Evolutionary conservation across 108 stramenopile genomes (phyloP), one percentile per base, ranked within the genome.

Genomic region (Skeletonema potamos): DNA sequence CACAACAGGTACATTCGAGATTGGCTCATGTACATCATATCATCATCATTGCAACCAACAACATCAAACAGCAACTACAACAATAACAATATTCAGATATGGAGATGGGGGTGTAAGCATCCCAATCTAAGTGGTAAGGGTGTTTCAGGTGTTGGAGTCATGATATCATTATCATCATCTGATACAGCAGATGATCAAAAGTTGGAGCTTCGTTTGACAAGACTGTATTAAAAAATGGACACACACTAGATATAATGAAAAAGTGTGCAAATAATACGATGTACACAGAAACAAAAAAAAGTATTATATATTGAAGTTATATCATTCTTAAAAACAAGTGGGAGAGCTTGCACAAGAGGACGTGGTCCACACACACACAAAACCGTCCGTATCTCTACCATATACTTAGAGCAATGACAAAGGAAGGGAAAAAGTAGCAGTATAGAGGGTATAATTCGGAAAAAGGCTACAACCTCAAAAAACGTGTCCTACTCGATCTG

Each of bases 21-120:
- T 33, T 68, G 67, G 67, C 37, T 68, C 20, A 30, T 37, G 33
- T 58, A 20, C 11, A 51, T 58, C 15, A 13, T 68, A 33, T 68
- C 67, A 6, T 37, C 22, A 9, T 2, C 9, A 6, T 20, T 20
- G 20, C 44, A 46, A 6, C 18, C 13, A 46, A 18, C 18, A 20
- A 18, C 44, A 44, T 12, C 17, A 3, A 46, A 20, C 4, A 46
- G 6, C 6, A 17, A 15, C 18, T 17, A 24, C 13, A 37, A 55
- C 36, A 27, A 34, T 58, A 33, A 22, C 30, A 26, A 22, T 6
- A 57, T 68, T 68, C 55, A 37, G 12, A 68, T 54, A 18, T 68
- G 67, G 67, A 29, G 67, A 13, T 68, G 67, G 67, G 55, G 55
- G 34, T 68, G 67, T 36, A 68, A 68, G 36, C 67, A 68, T 68